These are phyloP conservation scores for Podaxis rugospora DNA, from an alignment of 768 basidiomycete genomes.

Conservation along the genomic window DNA sequence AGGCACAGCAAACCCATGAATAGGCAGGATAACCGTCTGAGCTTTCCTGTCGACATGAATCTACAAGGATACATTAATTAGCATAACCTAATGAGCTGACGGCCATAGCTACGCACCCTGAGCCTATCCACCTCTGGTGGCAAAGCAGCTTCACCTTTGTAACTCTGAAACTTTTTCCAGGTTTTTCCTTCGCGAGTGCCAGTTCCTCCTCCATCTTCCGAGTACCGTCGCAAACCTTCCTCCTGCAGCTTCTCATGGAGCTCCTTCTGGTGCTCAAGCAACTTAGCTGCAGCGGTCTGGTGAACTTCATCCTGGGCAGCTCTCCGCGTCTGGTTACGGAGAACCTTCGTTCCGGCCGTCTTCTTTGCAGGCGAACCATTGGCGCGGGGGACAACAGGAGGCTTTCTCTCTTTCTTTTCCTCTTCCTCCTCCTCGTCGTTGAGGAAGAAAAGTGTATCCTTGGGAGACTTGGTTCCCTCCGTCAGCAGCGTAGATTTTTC, in stretches of 20 bases:
- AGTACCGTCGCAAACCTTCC: constrained; percentile 79
- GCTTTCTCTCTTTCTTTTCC: constrained; percentile 54
- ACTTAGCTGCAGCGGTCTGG: constrained; percentile 68
- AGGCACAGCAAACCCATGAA: constrained; percentile 93
- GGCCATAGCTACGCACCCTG: constrained; percentile 47
- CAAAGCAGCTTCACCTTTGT: constrained; percentile 89
- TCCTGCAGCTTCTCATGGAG: constrained; percentile 73
- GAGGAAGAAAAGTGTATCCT: constrained; percentile 87
- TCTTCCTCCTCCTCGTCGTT: constrained; percentile 60
- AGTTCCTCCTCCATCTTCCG: constrained; percentile 71
- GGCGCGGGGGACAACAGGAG: constrained; percentile 42
- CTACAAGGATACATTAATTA: constrained; percentile 33
- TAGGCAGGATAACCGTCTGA: constrained; percentile 85
- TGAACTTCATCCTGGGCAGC: constrained; percentile 83
- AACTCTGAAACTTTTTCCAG: constrained; percentile 96
- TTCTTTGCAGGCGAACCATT: constrained; percentile 76
- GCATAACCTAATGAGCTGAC: background rate
- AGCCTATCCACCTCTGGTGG: constrained; percentile 80
- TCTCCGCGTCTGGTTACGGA: constrained; percentile 87
- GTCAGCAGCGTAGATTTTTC: constrained; percentile 70
- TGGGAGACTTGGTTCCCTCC: constrained; percentile 76
- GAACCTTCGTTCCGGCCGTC: constrained; percentile 77
- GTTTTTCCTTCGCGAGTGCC: constrained; percentile 85
- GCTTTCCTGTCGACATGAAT: constrained; percentile 90
- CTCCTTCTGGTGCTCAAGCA: constrained; percentile 85